Evolutionary conservation across 2,329 filamentous ascomycete species (phyloP).

Genomic region (Xylariaceae sp.): DNA sequence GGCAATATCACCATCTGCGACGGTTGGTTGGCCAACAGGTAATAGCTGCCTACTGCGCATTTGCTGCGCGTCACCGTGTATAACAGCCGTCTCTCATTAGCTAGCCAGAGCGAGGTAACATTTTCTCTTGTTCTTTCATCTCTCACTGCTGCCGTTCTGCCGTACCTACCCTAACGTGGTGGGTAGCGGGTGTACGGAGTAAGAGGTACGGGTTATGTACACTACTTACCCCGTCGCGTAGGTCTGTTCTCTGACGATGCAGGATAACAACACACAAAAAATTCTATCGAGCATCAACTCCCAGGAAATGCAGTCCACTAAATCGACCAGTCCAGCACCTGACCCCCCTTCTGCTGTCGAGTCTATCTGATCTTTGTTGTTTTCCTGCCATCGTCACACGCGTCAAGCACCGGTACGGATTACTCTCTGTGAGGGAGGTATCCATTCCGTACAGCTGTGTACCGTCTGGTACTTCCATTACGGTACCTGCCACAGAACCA

Average conservation of each 20-base stretch:
- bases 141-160: neutral
- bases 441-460: neutral
- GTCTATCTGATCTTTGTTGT: slow-evolving; percentile 6
- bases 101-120: slow-evolving; percentile 5
- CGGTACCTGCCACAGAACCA: neutral
- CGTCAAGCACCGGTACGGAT: neutral
- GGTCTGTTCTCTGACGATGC: neutral
- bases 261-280: slow-evolving; percentile 6
- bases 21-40: slow-evolving; percentile 9
- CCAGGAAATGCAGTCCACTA: slow-evolving; percentile 8
- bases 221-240: neutral
- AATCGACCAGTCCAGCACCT: slow-evolving; percentile 16
- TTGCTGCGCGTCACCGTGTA: slow-evolving; percentile 16
- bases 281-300: slow-evolving; percentile 5
- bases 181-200: neutral
- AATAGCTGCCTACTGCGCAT: neutral
- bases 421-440: slow-evolving; percentile 6
- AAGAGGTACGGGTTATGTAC: neutral
- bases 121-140: neutral
- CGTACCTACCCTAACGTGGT: neutral
- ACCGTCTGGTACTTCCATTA: neutral
- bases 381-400: neutral
- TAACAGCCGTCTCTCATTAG: slow-evolving; percentile 7
- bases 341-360: slow-evolving; percentile 2
- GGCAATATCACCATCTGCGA: slow-evolving; percentile 1